Base-by-base conservation (phyloP, 169 alveolate genomes). In the Eimeria sp. region DNA sequence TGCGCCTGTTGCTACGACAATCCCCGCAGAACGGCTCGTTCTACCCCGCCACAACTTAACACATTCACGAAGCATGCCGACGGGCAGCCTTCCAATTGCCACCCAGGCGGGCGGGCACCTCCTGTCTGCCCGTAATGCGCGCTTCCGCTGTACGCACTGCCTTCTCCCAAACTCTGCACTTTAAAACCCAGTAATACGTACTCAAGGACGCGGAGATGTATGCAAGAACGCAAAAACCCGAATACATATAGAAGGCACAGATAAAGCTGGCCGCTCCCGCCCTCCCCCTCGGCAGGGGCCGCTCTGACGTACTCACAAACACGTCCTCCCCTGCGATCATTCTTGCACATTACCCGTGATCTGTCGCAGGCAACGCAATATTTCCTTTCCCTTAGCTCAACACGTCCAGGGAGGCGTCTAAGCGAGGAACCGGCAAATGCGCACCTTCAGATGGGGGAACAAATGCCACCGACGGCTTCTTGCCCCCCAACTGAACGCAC, bases 401-500 rank as follows among this genome's bases (percentile, higher is more conserved):
- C 58, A 22, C 61, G 7, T 75, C 86, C 86, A 75, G 16, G 16
- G 54, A 20, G 40, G 11, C 86, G 20, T 75, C 86, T 27, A 75
- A 25, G 61, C 58, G 63, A 20, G 86, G 86, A 4, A 75, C 63
- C 14, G 86, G 86, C 34, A 75, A 5, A 0, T 75, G 14, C 2
- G 43, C 9, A 10, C 86, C 86, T 10, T 40, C 58, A 1, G 86
- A 30, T 0, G 63, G 58, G 20, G n/a, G 30, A 2, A 75, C 86
- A 18, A 45, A 20, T 34, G 86, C 54, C 3, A 75, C 86, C 40
- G 30, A 6, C 1, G 89, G 89, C 27, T 54, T 82, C 49, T 2
- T 51, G 20, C 63, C 49, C 30, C 89, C 89, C 70, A 82, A 16
- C 89, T 82, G 49, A 11, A 1, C 25, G 73, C 89, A 82, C 89